These are phyloP conservation scores for Didymellaceae sp. DNA, from an alignment of 2,329 filamentous ascomycete species.

Conservation along the genomic window DNA sequence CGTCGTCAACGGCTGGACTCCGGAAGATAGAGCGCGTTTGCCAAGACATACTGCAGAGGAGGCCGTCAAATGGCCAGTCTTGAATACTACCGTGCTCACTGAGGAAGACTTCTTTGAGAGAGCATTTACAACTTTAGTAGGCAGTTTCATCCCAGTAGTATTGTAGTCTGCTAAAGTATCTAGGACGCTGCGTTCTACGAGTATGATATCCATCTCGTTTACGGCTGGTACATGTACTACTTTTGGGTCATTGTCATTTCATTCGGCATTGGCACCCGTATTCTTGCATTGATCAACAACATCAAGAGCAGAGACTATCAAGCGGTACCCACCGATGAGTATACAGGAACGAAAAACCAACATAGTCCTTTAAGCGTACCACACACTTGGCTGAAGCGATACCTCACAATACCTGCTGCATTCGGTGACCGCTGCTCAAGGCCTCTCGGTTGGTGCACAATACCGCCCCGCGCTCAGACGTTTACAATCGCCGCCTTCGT, in stretches of 20 bases:
- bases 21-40: conserved; percentile 23
- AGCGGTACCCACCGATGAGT: conserved; percentile 4
- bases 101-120: conserved; percentile 31
- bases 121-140: conserved; percentile 40
- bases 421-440: conserved; percentile 53
- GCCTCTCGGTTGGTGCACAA: conserved; percentile 52
- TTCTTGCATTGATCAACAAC: conserved; percentile 26
- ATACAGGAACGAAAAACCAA: not conserved
- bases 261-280: conserved; percentile 32
- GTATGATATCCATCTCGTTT: conserved; percentile 38
- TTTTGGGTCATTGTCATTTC: conserved; percentile 40
- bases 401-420: conserved; percentile 54
- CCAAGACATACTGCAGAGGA: conserved; percentile 28
- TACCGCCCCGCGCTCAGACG: conserved; percentile 57
- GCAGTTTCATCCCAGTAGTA: not conserved
- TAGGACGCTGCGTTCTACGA: conserved; percentile 39
- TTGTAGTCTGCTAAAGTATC: not conserved
- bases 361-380: conserved; percentile 4
- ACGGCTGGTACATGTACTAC: conserved; percentile 44
- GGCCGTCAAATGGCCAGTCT: conserved; percentile 23
- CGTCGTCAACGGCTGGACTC: conserved; percentile 31
- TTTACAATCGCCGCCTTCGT: conserved; percentile 55
- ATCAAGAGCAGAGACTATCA: conserved; percentile 1
- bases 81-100: conserved; percentile 31
- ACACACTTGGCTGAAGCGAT: conserved; percentile 29